These are phyloP conservation scores for Pseudocercospora fijiensis DNA, from an alignment of 2,329 filamentous ascomycete genomes.

Conservation along the genomic window DNA sequence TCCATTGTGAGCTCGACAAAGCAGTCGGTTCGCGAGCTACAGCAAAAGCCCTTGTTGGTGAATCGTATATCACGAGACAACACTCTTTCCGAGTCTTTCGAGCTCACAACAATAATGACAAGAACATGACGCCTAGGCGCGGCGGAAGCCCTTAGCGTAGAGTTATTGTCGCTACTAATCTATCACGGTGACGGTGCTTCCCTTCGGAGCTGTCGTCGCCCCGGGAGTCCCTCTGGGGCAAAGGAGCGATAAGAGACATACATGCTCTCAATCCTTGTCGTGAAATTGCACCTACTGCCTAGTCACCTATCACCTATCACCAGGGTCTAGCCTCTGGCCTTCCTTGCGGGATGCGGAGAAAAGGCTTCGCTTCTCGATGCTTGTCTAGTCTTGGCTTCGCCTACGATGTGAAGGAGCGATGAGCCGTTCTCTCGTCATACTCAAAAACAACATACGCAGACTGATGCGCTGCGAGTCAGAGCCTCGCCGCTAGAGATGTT, in stretches of 20 bases:
- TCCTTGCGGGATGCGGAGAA: background rate
- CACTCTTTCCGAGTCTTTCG: too few species aligned
- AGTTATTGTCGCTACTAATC: background rate
- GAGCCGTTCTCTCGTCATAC: background rate
- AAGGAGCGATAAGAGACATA: background rate
- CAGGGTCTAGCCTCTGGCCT: background rate
- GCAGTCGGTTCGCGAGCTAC: background rate
- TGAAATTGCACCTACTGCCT: background rate
- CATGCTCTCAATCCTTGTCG: background rate
- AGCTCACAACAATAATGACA: background rate
- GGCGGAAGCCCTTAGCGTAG: too few species aligned
- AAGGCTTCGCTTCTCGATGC: background rate
- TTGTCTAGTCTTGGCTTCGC: background rate
- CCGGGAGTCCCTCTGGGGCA: background rate
- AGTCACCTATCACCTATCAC: background rate
- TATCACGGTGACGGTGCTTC: background rate
- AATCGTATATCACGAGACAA: background rate
- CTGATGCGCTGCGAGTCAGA: background rate
- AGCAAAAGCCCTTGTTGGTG: background rate
- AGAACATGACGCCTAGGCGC: too few species aligned
- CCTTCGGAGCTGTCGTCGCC: background rate
- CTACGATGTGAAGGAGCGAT: background rate
- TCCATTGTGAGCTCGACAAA: background rate
- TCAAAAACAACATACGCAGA: background rate
- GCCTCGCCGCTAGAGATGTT: too few species aligned